Conservation (phyloP, 2,329 filamentous ascomycete genomes). For the Epichloe brachyelytri region DNA sequence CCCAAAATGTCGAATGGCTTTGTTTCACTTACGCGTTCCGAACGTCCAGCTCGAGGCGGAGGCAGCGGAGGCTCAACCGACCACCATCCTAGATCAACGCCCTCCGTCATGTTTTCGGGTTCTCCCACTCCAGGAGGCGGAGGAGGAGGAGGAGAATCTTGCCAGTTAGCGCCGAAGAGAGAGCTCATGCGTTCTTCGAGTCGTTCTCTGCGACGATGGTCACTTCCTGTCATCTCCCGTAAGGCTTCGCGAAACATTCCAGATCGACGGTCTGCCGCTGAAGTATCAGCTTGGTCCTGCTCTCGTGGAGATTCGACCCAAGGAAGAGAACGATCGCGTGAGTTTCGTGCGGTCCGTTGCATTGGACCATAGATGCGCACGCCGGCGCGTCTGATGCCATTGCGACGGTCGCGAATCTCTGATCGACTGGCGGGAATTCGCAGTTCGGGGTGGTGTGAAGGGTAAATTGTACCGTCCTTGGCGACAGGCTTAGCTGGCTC, state of each 20-base stretch:
- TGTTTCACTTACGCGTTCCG: background rate
- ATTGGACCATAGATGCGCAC: constrained; percentile 16
- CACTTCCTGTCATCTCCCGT: constrained; percentile 10
- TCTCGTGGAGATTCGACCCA: constrained; percentile 12
- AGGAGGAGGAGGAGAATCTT: constrained; percentile 4
- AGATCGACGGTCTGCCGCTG: background rate
- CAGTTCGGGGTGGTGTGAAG: constrained; percentile 27
- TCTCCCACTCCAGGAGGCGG: background rate
- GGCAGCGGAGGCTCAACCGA: constrained; percentile 8
- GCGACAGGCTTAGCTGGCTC: constrained; percentile 32
- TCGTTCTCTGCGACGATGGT: constrained; percentile 13
- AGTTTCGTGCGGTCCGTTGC: constrained; percentile 12
- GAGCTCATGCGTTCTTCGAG: constrained; percentile 17
- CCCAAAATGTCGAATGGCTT: background rate
- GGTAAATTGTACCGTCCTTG: constrained; percentile 12
- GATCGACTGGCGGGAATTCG: constrained; percentile 21
- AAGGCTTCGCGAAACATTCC: constrained; percentile 5
- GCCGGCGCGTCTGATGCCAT: constrained; percentile 11
- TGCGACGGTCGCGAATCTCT: constrained; percentile 19
- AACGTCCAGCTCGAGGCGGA: background rate
- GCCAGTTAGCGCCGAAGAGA: constrained; percentile 12
- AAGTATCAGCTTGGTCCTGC: background rate
- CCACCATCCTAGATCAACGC: constrained; percentile 14
- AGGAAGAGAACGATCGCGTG: constrained; percentile 9
- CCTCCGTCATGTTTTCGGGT: constrained; percentile 6